phyloP scores from a whole-genome alignment of 768 basidiomycete species.

The Mycena capillaripes region DNA sequence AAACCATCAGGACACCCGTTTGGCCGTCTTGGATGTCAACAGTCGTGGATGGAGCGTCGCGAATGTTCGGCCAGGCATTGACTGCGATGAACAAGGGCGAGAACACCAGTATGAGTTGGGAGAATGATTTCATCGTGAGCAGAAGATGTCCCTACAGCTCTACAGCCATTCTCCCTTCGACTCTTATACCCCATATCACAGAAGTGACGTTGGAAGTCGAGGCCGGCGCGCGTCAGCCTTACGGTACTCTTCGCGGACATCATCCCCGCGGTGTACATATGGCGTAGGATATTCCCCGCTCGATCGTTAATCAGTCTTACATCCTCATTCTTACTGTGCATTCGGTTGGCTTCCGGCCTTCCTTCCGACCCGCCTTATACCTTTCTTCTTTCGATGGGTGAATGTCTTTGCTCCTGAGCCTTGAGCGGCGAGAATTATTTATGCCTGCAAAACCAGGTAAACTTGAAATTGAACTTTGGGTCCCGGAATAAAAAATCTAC shows the following conservation, averaged over 20 bases:
- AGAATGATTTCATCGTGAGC: background rate
- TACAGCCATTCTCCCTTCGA: background rate
- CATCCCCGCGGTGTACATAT: background rate
- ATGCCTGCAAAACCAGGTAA: conserved; percentile 6
- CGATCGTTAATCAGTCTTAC: conserved; percentile 3
- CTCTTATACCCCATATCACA: background rate
- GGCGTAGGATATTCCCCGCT: background rate
- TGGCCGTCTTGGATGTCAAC: conserved; percentile 23
- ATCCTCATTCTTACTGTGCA: conserved; percentile 6
- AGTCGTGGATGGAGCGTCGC: conserved; percentile 1
- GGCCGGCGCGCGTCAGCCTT: conserved; percentile 4
- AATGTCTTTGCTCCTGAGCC: too few species aligned
- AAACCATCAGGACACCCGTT: conserved; percentile 16
- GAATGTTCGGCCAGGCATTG: conserved; percentile 11
- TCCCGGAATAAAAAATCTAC: conserved; percentile 1
- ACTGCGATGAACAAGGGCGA: background rate
- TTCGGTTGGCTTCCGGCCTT: background rate
- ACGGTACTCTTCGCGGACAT: background rate
- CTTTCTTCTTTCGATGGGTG: too few species aligned
- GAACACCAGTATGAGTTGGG: background rate
- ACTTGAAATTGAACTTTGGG: conserved; percentile 17
- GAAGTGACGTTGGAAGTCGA: background rate
- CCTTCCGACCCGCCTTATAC: too few species aligned
- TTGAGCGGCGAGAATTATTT: conserved; percentile 10
- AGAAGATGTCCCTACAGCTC: background rate